Evolutionary conservation across 306 rosid species (phyloP).

Genomic region (Ammopiptanthus mongolicus): DNA sequence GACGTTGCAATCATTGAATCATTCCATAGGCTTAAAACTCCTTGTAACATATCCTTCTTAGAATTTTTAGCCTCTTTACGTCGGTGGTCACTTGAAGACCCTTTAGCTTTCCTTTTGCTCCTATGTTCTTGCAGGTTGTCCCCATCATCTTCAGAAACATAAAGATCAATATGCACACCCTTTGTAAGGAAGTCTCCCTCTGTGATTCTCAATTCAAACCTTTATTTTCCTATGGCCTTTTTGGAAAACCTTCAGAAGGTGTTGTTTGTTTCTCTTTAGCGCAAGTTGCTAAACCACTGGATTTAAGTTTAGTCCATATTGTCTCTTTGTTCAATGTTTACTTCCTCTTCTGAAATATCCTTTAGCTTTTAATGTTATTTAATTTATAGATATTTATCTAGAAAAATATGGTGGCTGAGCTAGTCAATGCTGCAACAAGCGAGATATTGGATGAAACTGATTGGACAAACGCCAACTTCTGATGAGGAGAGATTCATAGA

Average conservation of each 20-base stretch:
- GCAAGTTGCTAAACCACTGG: neutral
- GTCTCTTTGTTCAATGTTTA: neutral
- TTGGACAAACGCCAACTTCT: no score
- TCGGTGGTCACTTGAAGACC: no score
- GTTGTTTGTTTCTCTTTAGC: slow-evolving; percentile 22
- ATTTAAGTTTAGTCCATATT: neutral
- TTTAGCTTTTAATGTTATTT: neutral
- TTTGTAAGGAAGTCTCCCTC: no score
- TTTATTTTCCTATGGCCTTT: neutral
- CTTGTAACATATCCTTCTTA: no score
- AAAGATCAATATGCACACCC: no score
- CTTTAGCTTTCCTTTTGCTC: no score
- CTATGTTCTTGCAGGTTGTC: no score
- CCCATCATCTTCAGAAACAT: no score
- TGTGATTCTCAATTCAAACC: slow-evolving; percentile 35
- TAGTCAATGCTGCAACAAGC: slow-evolving; percentile 74
- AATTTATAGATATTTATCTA: neutral
- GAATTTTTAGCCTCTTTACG: no score
- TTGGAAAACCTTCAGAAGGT: neutral
- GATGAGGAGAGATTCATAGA: no score
- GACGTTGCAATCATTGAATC: no score
- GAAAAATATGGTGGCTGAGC: slow-evolving; percentile 66
- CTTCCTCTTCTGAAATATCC: slow-evolving; percentile 3
- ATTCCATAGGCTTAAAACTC: no score
- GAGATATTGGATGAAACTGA: slow-evolving; percentile 71